A percentile compares a stretch with the other conserved stretches of the same genome.
Evolutionary conservation across 345 rosid species (phyloP).

Genomic region (Chamaenerion angustifolium): DNA sequence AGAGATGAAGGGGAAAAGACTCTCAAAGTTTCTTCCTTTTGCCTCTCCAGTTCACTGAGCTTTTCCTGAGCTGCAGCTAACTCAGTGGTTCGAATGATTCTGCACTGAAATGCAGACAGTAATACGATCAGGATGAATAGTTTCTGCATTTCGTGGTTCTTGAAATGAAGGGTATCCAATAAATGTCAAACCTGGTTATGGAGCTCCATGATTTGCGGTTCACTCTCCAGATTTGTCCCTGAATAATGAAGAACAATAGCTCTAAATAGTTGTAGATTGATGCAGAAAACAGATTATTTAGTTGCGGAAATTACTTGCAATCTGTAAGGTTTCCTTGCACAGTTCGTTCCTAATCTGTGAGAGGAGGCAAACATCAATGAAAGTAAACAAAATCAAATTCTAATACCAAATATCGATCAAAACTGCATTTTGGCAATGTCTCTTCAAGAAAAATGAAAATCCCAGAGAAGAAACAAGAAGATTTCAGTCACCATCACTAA

Average conservation of each 20-base stretch:
- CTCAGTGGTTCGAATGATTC: conserved; percentile 81
- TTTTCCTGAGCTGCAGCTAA: conserved; percentile 80
- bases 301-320: conserved; percentile 47
- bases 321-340: conserved; percentile 73
- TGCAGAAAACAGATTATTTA: too few species aligned
- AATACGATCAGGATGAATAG: neutral
- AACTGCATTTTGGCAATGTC: too few species aligned
- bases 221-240: conserved; percentile 80
- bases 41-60: conserved; percentile 62
- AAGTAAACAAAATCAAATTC: conserved; percentile 4
- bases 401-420: too few species aligned
- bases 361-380: neutral
- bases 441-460: neutral
- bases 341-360: conserved; percentile 79
- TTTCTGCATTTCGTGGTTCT: neutral
- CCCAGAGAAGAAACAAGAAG: too few species aligned
- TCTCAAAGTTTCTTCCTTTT: conserved; percentile 57
- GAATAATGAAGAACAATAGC: neutral
- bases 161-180: neutral
- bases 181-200: conserved; percentile 10
- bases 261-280: neutral
- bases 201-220: conserved; percentile 72
- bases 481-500: too few species aligned
- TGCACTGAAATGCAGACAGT: conserved; percentile 36
- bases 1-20: conserved; percentile 58